These are phyloP conservation scores for Suillus weaverae DNA, from an alignment of 768 basidiomycete genomes.

Conservation along the genomic window DNA sequence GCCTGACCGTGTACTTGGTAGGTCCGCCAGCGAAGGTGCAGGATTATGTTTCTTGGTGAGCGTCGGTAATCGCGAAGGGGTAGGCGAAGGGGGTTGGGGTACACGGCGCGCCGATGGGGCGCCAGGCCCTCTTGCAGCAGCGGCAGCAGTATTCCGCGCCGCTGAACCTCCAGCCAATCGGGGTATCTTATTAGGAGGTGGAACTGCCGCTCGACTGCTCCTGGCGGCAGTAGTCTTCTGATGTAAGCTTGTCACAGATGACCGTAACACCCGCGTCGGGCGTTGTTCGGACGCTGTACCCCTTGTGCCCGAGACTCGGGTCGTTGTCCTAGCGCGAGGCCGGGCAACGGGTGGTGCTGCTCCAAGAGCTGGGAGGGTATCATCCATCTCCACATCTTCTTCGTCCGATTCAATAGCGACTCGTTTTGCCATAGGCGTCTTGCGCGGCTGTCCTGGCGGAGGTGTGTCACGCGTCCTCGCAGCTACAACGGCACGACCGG, in stretches of 20 bases:
- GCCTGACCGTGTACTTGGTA: slow-evolving; percentile 39
- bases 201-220: slow-evolving; percentile 42
- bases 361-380: slow-evolving; percentile 64
- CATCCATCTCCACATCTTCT: slow-evolving; percentile 54
- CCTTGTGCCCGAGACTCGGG: slow-evolving; percentile 42
- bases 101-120: slow-evolving; percentile 36
- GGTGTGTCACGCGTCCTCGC: slow-evolving; percentile 71
- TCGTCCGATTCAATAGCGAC: slow-evolving; percentile 63
- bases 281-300: slow-evolving; percentile 70
- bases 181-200: slow-evolving; percentile 68
- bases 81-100: slow-evolving; percentile 55
- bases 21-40: slow-evolving; percentile 50
- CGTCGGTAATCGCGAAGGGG: slow-evolving; percentile 77
- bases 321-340: slow-evolving; percentile 38
- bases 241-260: slow-evolving; percentile 56
- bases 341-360: slow-evolving; percentile 41
- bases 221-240: slow-evolving; percentile 47
- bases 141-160: slow-evolving; percentile 47
- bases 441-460: slow-evolving; percentile 83
- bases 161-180: slow-evolving; percentile 55
- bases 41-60: slow-evolving; percentile 54
- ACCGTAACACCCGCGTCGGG: slow-evolving; percentile 72
- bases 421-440: slow-evolving; percentile 82
- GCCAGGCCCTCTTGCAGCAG: slow-evolving; percentile 33
- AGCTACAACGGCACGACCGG: slow-evolving; percentile 67